These are phyloP conservation scores for Pestalotiopsis sp. DNA, from an alignment of 2,329 filamentous ascomycete species.

Conservation along the genomic window DNA sequence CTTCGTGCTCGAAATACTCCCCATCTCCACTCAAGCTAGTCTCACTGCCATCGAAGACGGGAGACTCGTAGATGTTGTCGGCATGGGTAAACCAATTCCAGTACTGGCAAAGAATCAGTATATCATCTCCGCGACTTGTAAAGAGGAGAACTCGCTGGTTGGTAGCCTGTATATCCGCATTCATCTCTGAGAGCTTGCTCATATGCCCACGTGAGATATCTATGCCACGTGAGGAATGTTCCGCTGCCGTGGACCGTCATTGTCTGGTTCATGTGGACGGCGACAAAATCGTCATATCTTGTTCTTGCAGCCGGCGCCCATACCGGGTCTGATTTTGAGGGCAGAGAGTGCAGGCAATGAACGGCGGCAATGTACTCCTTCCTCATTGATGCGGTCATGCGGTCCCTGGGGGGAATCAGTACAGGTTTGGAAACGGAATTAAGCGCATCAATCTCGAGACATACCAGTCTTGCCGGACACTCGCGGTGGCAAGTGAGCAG, in stretches of 20 bases:
- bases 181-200: background rate
- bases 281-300: background rate
- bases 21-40: background rate
- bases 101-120: background rate
- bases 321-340: too few species aligned
- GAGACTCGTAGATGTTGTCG: background rate
- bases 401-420: too few species aligned
- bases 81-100: background rate
- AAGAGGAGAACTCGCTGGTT: background rate
- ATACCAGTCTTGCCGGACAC: too few species aligned
- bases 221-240: background rate
- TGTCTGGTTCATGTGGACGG: background rate
- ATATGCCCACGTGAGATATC: background rate
- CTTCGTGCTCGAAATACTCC: background rate
- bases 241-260: background rate
- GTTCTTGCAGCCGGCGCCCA: too few species aligned
- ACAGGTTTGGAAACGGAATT: too few species aligned
- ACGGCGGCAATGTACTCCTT: too few species aligned
- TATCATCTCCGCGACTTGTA: background rate
- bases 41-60: background rate
- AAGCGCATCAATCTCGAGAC: too few species aligned
- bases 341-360: too few species aligned
- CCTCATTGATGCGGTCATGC: too few species aligned
- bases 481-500: too few species aligned
- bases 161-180: background rate